A percentile compares a stretch with the other conserved stretches of the same genome.
Conservation (phyloP, 2,329 filamentous ascomycete genomes). For the Botrytis paeoniae region DNA sequence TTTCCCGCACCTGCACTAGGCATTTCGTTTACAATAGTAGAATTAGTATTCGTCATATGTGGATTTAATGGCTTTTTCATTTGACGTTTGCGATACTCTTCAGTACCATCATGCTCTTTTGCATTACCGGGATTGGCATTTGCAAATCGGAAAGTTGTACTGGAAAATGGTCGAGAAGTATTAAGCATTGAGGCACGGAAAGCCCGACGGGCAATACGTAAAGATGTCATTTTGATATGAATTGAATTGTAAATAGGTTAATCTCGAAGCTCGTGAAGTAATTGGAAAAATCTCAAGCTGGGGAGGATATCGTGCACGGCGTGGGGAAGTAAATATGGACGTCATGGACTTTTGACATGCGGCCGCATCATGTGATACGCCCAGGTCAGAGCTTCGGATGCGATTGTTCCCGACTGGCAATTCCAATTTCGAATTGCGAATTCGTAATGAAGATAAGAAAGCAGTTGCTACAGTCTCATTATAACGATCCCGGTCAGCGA, state of each 20-base stretch:
- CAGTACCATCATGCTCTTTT: constrained; percentile 48
- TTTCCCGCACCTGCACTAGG: constrained; percentile 55
- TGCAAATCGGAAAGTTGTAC: constrained; percentile 15
- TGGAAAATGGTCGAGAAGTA: constrained; percentile 12
- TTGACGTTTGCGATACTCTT: constrained; percentile 54
- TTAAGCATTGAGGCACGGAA: constrained; percentile 15
- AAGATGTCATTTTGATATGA: constrained; percentile 8
- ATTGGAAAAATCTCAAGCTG: background rate
- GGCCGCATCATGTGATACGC: constrained; percentile 5
- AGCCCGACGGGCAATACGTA: constrained; percentile 12
- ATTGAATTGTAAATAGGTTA: background rate
- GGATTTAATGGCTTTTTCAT: constrained; percentile 57
- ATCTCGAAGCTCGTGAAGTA: background rate
- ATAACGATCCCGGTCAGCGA: background rate
- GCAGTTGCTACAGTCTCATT: background rate
- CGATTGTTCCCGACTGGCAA: background rate
- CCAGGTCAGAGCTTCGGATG: background rate
- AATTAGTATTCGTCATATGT: constrained; percentile 61
- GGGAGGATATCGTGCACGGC: background rate
- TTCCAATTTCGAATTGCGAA: background rate
- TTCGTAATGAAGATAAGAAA: background rate
- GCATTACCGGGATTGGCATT: constrained; percentile 31
- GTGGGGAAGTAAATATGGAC: constrained; percentile 4
- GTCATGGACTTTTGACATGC: constrained; percentile 3
- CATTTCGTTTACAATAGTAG: constrained; percentile 61